Conservation (phyloP, 2,329 filamentous ascomycete genomes). For the Alternaria conjuncta region DNA sequence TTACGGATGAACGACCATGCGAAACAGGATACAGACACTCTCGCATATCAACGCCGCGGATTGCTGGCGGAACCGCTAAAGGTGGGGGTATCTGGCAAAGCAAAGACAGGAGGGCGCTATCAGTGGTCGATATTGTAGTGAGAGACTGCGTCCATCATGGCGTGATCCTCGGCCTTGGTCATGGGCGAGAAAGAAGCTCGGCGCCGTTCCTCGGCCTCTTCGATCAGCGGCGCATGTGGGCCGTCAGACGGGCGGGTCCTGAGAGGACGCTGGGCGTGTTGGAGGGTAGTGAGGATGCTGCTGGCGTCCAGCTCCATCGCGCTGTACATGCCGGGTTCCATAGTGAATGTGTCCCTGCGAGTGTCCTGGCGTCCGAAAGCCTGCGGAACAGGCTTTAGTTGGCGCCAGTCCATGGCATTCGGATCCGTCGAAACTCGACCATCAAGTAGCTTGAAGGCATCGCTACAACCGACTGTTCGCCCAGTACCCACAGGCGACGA, state of each 20-base stretch:
- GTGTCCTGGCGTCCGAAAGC: slow-evolving; percentile 15
- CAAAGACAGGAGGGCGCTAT: background rate
- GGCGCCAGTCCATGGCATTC: slow-evolving; percentile 39
- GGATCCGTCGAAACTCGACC: slow-evolving; percentile 41
- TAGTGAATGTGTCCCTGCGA: slow-evolving; percentile 33
- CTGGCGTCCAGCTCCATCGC: slow-evolving; percentile 47
- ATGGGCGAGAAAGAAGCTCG: slow-evolving; percentile 30
- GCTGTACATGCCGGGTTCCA: slow-evolving; percentile 41
- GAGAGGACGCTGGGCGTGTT: slow-evolving; percentile 36
- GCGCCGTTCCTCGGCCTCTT: slow-evolving; percentile 36
- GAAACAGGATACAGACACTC: background rate
- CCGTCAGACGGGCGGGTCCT: slow-evolving; percentile 41
- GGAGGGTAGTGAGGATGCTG: slow-evolving; percentile 45
- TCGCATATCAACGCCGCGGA: background rate
- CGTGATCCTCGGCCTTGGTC: slow-evolving; percentile 8
- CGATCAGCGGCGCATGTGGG: slow-evolving; percentile 34
- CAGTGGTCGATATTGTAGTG: slow-evolving; percentile 5
- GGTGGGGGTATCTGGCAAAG: background rate
- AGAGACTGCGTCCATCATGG: slow-evolving; percentile 5
- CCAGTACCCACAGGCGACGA: slow-evolving; percentile 18
- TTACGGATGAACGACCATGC: background rate
- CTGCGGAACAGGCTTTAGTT: slow-evolving; percentile 34
- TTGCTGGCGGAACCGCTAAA: background rate
- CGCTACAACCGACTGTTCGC: slow-evolving; percentile 42
- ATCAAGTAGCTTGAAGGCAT: slow-evolving; percentile 44